Evolutionary conservation across 352 stramenopile species (phyloP), one percentile per base, ranked within the genome.

Genomic region (Achlya hypogyna): DNA sequence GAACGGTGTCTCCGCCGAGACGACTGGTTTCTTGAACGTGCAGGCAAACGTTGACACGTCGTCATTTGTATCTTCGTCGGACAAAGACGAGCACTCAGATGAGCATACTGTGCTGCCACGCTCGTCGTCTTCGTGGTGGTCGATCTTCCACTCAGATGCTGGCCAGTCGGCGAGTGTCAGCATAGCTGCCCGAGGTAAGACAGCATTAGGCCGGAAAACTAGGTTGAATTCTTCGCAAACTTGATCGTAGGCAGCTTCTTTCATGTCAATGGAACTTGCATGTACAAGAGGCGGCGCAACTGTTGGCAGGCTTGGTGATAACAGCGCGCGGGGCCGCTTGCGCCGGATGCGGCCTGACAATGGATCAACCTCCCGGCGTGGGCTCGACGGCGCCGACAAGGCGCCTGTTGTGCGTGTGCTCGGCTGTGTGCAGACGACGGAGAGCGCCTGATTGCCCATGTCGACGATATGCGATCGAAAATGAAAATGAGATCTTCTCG

Each of bases 21-120:
- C 29, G 78, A 23, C 0, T 75, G 72, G 18, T 82, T 76, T 6
- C 69, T 75, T 32, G 10, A 18, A 63, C 25, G 54, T 51, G 22
- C 54, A 63, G 9, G 54, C 54, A 51, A 63, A 63, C 27, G 54
- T 63, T 27, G 54, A 63, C 23, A 12, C 29, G 20, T 31, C 29
- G 34, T 63, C 54, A 22, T 63, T 71, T 53, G 75, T 70, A 8
- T 71, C 75, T 71, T 79, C 69, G 12, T 78, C 68, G 20, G 12
- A 20, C 20, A 14, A 20, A 49, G 28, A 47, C 10, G 34, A 25
- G 27, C 28, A 58, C 42, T 54, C 43, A 25, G 59, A 66, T 43
- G 43, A 66, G 27, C 59, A 56, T 5, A 43, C 27, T 14, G 47
- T 66, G 27, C 59, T 66, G 43, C 42, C 35, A 9, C 18, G 8